Evolutionary conservation across 2,329 filamentous ascomycete genomes (phyloP).

Genomic region (Tolypocladium sp.): DNA sequence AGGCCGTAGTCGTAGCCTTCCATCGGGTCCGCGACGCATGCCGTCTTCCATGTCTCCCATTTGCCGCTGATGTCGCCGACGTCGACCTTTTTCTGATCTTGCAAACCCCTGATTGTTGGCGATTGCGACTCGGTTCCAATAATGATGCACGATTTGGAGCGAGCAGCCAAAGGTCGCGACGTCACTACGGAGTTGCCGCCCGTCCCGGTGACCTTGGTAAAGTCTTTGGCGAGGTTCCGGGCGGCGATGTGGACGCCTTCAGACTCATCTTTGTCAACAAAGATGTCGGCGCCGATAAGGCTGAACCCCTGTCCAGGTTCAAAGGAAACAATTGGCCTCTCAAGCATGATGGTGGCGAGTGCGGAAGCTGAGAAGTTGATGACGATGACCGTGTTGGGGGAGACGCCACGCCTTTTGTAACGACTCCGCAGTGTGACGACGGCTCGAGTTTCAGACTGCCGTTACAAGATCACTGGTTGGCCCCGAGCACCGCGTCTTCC

Average conservation of each 20-base stretch:
- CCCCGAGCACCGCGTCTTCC: not conserved
- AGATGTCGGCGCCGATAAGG: slow-evolving; percentile 18
- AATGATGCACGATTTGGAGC: slow-evolving; percentile 10
- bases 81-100: slow-evolving; percentile 11
- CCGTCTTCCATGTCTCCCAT: slow-evolving; percentile 47
- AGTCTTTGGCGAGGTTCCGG: slow-evolving; percentile 18
- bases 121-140: slow-evolving; percentile 13
- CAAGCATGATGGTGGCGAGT: slow-evolving; percentile 15
- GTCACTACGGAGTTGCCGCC: slow-evolving; percentile 5
- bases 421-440: not conserved
- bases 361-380: not conserved
- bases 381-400: not conserved
- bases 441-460: not conserved
- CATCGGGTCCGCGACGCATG: slow-evolving; percentile 36
- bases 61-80: slow-evolving; percentile 24
- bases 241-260: slow-evolving; percentile 23
- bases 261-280: slow-evolving; percentile 19
- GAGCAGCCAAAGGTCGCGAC: not conserved
- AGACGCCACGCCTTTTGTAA: not conserved
- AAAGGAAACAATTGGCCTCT: slow-evolving; percentile 15
- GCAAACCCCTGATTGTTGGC: slow-evolving; percentile 8
- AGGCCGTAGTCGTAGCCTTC: slow-evolving; percentile 32
- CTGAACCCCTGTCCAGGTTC: slow-evolving; percentile 12
- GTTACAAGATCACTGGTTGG: not conserved
- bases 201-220: slow-evolving; percentile 13